Evolutionary conservation across 1,139 yeast species (phyloP), one percentile per base, ranked within the genome.

Genomic region (Yamadazyma pseudoaaseri): DNA sequence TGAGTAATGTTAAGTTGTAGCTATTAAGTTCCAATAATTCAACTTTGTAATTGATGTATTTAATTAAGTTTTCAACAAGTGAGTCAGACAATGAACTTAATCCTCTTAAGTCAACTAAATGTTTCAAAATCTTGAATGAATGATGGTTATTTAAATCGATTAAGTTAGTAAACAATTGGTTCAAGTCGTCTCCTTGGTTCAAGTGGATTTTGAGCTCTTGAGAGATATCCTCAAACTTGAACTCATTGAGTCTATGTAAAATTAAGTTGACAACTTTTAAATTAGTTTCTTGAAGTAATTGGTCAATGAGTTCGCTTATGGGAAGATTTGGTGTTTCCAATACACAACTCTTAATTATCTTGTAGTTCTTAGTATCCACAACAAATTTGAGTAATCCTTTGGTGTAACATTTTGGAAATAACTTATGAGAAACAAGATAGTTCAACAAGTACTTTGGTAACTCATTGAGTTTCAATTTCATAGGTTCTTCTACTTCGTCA

Each of bases 341-440:
- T 33, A 87, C 73, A 1, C 95, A 92, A 54, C 85, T 95, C 57
- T 87, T 79, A 54, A 84, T 71, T 38, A 89, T 68, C 35, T 84
- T 73, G 25, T 85, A 79, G 41, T 75, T 69, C n/a, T 29, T 14
- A 6, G 20, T 15, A 15, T 58, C 54, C 11, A 51, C 42, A 25
- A 87, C 67, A 30, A 72, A 66, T 6, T 59, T 47, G 31, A 86
- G 57, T 30, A 90, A 58, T 1, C 79, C 81, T 2, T 62, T 62
- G 5, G 86, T 67, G 45, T 67, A 75, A 15, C 68, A 61, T 4
- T 68, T 60, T 7, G 97, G 96, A 58, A 83, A 87, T 21, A 86
- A 62, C 16, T 97, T 96, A 60, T 87, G 96, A 2, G 96, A 86
- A 42, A 90, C 67, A 26, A 89, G 66, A 53, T 86, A 90, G 5